Evolutionary conservation across 108 stramenopile species (phyloP), one percentile per base, ranked within the genome.

Genomic region (Nitzschia palea): DNA sequence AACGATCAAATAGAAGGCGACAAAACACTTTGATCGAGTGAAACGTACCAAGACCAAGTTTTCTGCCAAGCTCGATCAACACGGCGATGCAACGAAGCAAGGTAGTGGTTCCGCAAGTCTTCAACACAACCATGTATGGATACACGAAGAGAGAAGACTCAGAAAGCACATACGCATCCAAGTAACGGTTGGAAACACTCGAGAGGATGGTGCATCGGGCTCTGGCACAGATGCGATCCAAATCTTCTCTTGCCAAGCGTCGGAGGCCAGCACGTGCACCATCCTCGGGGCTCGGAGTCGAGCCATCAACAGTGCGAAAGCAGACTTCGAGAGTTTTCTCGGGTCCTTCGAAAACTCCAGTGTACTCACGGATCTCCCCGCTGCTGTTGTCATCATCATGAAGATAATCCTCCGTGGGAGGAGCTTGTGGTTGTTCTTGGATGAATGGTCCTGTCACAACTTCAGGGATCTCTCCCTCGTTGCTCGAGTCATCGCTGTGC

Each of bases 61-160:
- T 70, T 28, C 81, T 75, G 8, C 97, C 97, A 8, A 91, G 62
- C 37, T 99, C 89, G 76, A 99, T 86, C 44, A 99, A 78, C 17
- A 79, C 72, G 28, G 89, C 86, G 28, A 99, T 89, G 81, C 97
- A 98, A 29, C 97, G 95, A 27, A 99, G 84, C 28, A 99, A 90
- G 12, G 99, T 99, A 28, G 99, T 99, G 36, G 98, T 99, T 17
- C 99, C 99, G 71, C 99, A 99, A n/a, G 99, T 99, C 84, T 99
- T 99, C 76, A 99, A 80, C 17, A 99, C 91, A 20, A 98, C 52
- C 90, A 98, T 97, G 91, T 97, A 91, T 20, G 95, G 90, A 74
- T 98, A 99, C 47, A 99, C 94, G 79, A 99, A 99, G 50, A 99
- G 93, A 9, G 94, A 95, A 12, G 89, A 92, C 80, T 99, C 99